phyloP scores from a whole-genome alignment of 352 stramenopile genomes.

The Phytopythium chamaehyphon region DNA sequence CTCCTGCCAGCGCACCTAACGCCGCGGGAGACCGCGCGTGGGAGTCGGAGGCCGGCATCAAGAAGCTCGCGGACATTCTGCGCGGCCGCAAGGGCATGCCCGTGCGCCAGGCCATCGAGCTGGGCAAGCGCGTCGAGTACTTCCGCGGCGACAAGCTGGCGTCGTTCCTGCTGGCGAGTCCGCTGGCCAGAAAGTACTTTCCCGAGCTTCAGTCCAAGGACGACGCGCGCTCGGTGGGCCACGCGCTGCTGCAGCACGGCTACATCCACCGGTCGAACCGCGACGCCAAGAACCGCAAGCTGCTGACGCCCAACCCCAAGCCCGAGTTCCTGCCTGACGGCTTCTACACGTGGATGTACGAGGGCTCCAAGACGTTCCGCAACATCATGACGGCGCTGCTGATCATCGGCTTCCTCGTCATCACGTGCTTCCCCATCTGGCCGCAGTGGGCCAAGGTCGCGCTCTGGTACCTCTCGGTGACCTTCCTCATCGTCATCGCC shows the following conservation, averaged over 20 bases:
- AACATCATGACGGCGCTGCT: conserved; percentile 97
- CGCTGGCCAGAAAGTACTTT: conserved; percentile 81
- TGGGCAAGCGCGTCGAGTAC: conserved; percentile 91
- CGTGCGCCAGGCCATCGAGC: conserved; percentile 85
- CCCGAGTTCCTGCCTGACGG: conserved; percentile 94
- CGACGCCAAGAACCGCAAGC: conserved; percentile 82
- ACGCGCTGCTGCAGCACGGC: conserved; percentile 66
- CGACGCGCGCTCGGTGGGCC: conserved; percentile 66
- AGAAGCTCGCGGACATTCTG: conserved; percentile 83
- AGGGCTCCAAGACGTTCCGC: conserved; percentile 96
- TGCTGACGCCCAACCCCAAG: conserved; percentile 73
- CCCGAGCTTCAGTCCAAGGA: conserved; percentile 77
- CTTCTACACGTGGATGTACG: conserved; percentile 99
- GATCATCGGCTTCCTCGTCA: conserved; percentile 96
- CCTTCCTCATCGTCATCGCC: conserved; percentile 98
- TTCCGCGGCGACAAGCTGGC: conserved; percentile 87
- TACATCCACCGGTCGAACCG: conserved; percentile 88
- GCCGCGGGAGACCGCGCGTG: conserved; percentile 35
- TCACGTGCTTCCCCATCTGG: conserved; percentile 99
- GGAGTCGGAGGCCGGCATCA: conserved; percentile 69
- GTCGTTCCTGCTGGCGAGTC: conserved; percentile 74
- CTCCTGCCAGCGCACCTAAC: too few species aligned
- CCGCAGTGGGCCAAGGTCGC: conserved; percentile 97
- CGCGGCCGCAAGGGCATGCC: conserved; percentile 85
- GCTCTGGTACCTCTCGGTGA: conserved; percentile 99